Percentiles rank a stretch among this genome's conserved stretches.
Evolutionary conservation across 306 rosid genomes (phyloP).

Genomic region (Dryas octopetala): DNA sequence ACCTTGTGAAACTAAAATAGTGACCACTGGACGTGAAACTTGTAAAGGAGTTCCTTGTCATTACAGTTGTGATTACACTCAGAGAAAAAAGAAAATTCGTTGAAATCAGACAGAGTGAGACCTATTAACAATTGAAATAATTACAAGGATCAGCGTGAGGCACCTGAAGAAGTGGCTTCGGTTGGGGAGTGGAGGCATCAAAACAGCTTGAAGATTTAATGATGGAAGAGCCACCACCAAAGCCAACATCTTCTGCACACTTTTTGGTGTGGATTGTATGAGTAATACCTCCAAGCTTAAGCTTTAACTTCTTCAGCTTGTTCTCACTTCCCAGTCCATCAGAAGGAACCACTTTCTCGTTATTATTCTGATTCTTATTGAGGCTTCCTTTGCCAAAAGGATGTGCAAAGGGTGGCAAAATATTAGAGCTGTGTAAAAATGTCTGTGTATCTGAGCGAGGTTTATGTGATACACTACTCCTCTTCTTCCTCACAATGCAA

Average conservation of each 20-base stretch:
- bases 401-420: conserved; percentile 12
- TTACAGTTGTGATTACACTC: conserved; percentile 4
- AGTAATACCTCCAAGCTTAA: conserved; percentile 44
- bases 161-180: conserved; percentile 32
- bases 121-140: neutral
- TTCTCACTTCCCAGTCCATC: conserved; percentile 34
- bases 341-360: conserved; percentile 13
- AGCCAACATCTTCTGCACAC: conserved; percentile 4
- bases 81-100: neutral
- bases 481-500: conserved; percentile 32
- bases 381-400: conserved; percentile 6
- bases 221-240: conserved; percentile 10
- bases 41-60: neutral
- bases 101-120: conserved; percentile 5
- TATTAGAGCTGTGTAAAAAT: conserved; percentile 12
- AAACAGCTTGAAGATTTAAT: conserved; percentile 6
- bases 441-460: conserved; percentile 34
- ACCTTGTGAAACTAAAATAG: neutral
- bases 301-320: conserved; percentile 40
- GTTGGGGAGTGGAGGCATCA: conserved; percentile 8
- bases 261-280: conserved; percentile 34
- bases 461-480: conserved; percentile 32
- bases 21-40: too few relatives aligned
- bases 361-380: conserved; percentile 6
- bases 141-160: neutral